A percentile compares a stretch with the other conserved stretches of the same genome.
Evolutionary conservation across 176 grass and related monocot genomes (phyloP).

Genomic region (Oryza meyeriana): DNA sequence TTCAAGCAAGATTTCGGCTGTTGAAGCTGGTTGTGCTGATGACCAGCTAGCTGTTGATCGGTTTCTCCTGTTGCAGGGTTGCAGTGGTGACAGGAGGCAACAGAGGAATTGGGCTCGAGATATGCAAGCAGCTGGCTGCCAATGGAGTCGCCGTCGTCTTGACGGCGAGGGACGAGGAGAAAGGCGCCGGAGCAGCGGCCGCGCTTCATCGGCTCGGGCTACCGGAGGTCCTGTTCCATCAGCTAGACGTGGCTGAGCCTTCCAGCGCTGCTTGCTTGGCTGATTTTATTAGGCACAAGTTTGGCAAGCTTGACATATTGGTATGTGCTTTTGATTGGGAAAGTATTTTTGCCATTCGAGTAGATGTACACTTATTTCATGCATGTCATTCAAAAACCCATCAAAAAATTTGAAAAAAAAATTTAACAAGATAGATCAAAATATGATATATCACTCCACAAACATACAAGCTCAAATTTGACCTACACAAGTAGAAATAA

Average conservation of each 20-base stretch:
- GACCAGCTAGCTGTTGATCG: neutral
- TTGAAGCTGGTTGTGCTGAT: too few species aligned
- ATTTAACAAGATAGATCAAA: too few species aligned
- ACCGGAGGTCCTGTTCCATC: slow-evolving; percentile 34
- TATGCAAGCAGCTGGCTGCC: slow-evolving; percentile 35
- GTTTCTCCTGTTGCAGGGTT: slow-evolving; percentile 17
- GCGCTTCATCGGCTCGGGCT: slow-evolving; percentile 16
- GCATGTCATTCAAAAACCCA: too few species aligned
- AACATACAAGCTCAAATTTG: too few species aligned
- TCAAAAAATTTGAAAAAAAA: too few species aligned
- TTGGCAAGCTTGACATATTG: slow-evolving; percentile 43
- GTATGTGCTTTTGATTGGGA: neutral
- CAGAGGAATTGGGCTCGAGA: slow-evolving; percentile 51
- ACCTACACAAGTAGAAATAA: too few species aligned
- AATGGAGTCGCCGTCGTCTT: slow-evolving; percentile 36
- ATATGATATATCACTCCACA: too few species aligned
- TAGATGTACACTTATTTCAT: too few species aligned
- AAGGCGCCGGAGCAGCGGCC: slow-evolving; percentile 19
- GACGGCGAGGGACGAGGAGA: slow-evolving; percentile 39
- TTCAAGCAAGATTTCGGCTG: neutral
- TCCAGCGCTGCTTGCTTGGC: slow-evolving; percentile 19
- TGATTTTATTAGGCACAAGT: slow-evolving; percentile 23
- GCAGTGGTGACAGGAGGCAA: slow-evolving; percentile 53
- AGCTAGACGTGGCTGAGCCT: slow-evolving; percentile 34
- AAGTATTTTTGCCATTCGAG: too few species aligned